Evolutionary conservation across 768 basidiomycete species (phyloP).

Genomic region (Imleria badia): DNA sequence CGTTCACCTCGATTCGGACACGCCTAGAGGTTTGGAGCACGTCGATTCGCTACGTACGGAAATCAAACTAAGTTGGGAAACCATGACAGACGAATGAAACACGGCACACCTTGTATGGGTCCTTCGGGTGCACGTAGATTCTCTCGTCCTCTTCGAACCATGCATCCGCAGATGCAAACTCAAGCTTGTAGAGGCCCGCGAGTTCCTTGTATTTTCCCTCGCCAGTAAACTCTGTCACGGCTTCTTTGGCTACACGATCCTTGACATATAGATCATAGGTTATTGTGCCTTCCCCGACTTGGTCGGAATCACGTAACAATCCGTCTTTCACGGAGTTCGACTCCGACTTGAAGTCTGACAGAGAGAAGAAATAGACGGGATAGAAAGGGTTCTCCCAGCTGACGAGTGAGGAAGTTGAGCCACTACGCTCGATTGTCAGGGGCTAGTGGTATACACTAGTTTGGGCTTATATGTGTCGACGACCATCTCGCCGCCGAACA

Average conservation of each 20-base stretch:
- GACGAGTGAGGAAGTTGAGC: background rate
- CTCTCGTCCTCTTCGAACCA: constrained; percentile 74
- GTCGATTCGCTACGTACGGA: constrained; percentile 50
- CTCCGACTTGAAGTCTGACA: constrained; percentile 42
- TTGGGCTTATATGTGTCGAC: constrained; percentile 58
- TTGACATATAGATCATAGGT: constrained; percentile 50
- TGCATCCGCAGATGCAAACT: constrained; percentile 50
- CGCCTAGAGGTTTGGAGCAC: constrained; percentile 59
- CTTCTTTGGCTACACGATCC: constrained; percentile 37
- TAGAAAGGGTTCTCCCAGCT: constrained; percentile 59
- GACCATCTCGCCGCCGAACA: constrained; percentile 50
- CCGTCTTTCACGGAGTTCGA: too few species aligned
- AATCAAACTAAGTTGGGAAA: background rate
- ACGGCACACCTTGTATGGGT: constrained; percentile 62
- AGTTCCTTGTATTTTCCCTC: constrained; percentile 36
- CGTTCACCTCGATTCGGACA: constrained; percentile 57
- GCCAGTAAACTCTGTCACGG: constrained; percentile 35
- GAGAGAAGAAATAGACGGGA: constrained; percentile 55
- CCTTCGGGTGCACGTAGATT: constrained; percentile 60
- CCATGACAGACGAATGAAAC: too few species aligned
- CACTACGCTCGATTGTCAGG: background rate
- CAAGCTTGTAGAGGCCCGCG: constrained; percentile 48
- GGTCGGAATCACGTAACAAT: constrained; percentile 36
- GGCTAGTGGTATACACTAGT: constrained; percentile 48
- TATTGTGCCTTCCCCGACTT: constrained; percentile 30